phyloP scores from a whole-genome alignment of 306 rosid species.

The Dicorynia guianensis region DNA sequence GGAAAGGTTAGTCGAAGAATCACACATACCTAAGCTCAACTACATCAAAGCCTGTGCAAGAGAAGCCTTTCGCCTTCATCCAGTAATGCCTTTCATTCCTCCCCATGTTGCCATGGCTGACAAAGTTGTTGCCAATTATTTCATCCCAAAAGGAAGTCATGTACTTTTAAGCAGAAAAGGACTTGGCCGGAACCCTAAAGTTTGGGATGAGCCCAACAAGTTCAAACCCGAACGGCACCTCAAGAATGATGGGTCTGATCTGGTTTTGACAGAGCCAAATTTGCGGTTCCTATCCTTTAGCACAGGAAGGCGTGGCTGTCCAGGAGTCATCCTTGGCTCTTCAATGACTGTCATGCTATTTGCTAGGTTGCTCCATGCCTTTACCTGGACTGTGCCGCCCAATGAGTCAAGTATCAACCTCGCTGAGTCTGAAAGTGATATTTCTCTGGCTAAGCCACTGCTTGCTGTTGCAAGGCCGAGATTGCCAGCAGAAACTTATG shows the following conservation, averaged over 20 bases:
- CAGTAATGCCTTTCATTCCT: too few species aligned
- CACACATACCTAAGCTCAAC: too few species aligned
- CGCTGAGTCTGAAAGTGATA: background rate
- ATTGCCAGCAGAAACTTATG: background rate
- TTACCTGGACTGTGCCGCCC: slow-evolving; percentile 39
- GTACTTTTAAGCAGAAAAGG: too few species aligned
- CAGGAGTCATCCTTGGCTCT: slow-evolving; percentile 29
- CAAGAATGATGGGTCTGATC: background rate
- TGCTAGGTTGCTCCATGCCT: slow-evolving; percentile 27
- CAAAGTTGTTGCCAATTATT: too few species aligned
- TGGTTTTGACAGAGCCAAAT: slow-evolving; percentile 24
- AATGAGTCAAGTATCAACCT: background rate
- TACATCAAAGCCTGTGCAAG: too few species aligned
- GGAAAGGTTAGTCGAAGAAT: slow-evolving; percentile 20
- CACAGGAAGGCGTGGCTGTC: slow-evolving; percentile 42
- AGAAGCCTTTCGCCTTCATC: too few species aligned
- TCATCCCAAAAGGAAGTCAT: too few species aligned
- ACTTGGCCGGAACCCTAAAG: too few species aligned
- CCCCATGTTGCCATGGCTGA: too few species aligned
- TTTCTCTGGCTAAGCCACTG: background rate
- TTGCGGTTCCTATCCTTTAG: slow-evolving; percentile 34
- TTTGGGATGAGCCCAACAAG: too few species aligned
- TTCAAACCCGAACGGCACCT: too few species aligned
- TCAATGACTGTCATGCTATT: slow-evolving; percentile 26
- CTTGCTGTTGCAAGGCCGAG: background rate